phyloP scores from a whole-genome alignment of 306 rosid species.

The Sesbania bispinosa region DNA sequence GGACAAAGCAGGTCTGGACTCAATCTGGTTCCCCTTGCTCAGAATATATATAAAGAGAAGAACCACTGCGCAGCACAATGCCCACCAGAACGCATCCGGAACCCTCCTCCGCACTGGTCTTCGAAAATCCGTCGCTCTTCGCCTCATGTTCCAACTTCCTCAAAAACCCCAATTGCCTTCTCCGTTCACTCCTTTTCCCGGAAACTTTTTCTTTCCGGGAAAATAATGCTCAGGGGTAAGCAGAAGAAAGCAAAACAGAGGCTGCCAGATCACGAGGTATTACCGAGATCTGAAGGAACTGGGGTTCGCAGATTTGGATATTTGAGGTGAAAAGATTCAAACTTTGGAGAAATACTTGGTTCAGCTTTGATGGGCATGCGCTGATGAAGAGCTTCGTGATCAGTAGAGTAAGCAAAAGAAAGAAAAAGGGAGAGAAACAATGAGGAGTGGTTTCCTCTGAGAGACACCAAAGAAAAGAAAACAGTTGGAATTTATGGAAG shows the following conservation, averaged over 20 bases:
- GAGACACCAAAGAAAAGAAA: neutral
- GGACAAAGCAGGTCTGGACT: conserved; percentile 61
- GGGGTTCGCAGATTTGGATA: conserved; percentile 11
- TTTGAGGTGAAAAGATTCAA: conserved; percentile 6
- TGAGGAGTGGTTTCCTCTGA: too few relatives aligned
- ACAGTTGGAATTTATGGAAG: neutral
- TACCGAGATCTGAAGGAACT: conserved; percentile 24
- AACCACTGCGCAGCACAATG: conserved; percentile 60
- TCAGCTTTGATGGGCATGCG: conserved; percentile 17
- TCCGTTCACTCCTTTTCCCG: neutral
- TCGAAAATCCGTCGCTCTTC: conserved; percentile 74
- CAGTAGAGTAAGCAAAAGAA: neutral
- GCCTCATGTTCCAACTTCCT: conserved; percentile 53
- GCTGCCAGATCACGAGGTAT: conserved; percentile 13
- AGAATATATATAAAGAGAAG: conserved; percentile 67
- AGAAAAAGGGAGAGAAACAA: neutral
- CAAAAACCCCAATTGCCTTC: conserved; percentile 8
- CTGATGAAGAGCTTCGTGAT: conserved; percentile 15
- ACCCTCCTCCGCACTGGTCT: conserved; percentile 78
- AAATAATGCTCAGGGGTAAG: neutral
- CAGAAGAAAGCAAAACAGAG: neutral
- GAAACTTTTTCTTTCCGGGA: too few relatives aligned
- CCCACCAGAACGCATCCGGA: conserved; percentile 72
- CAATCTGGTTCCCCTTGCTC: conserved; percentile 70
- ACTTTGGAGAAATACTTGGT: neutral